These are phyloP conservation scores for Saccharomycodes ludwigii DNA, from an alignment of 805 yeast species.

Conservation along the genomic window DNA sequence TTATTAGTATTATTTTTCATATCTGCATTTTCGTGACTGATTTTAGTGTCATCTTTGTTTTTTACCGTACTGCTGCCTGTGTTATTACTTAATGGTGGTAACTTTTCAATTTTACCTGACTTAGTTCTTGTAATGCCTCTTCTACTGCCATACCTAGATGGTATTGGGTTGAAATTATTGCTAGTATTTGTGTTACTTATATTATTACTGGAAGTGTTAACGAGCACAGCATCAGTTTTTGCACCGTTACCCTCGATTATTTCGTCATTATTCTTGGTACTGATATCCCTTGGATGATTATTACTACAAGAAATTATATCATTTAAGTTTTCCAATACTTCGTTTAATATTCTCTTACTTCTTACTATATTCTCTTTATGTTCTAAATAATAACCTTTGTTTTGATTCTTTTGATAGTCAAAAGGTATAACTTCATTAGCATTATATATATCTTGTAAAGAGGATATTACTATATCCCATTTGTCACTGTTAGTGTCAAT, in stretches of 20 bases:
- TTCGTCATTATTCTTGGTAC: slow-evolving; percentile 3
- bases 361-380: slow-evolving; percentile 51
- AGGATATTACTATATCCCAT: slow-evolving; percentile 58
- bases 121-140: no score
- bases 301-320: no score
- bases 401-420: slow-evolving; percentile 26
- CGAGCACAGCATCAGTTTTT: slow-evolving; percentile 5
- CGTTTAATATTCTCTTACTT: slow-evolving; percentile 30
- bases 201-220: slow-evolving; percentile 8
- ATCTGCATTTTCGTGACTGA: no score
- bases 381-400: slow-evolving; percentile 27
- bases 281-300: slow-evolving; percentile 8
- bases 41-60: no score
- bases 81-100: no score
- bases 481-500: slow-evolving; percentile 12
- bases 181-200: no score
- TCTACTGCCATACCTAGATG: no score
- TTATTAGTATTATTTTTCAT: no score
- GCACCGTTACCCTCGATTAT: slow-evolving; percentile 3
- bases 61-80: no score
- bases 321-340: slow-evolving; percentile 34
- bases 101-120: no score
- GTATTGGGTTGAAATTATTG: no score
- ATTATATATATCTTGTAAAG: slow-evolving; percentile 56
- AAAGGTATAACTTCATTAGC: slow-evolving; percentile 43